Evolutionary conservation across 75 land plant species (phyloP).

Genomic region (Gnetum montanum): DNA sequence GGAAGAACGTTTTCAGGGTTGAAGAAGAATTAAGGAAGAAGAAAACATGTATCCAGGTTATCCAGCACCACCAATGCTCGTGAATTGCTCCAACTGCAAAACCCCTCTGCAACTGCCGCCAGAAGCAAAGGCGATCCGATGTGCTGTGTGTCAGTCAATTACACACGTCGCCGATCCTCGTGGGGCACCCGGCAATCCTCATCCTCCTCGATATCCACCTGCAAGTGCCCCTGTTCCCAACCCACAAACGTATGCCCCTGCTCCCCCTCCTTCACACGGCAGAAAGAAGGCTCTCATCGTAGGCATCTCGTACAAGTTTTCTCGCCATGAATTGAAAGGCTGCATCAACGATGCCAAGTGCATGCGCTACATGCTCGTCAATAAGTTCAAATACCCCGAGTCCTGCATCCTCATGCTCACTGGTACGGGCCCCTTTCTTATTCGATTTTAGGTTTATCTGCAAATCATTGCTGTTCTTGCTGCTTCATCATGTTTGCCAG

Average conservation of each 20-base stretch:
- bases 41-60: no score
- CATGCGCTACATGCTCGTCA: slow-evolving; percentile 67
- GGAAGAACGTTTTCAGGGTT: no score
- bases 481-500: no score
- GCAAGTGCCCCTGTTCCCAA: slow-evolving; percentile 26
- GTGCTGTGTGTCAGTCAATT: slow-evolving; percentile 58
- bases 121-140: slow-evolving; percentile 66
- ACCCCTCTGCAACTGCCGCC: slow-evolving; percentile 71
- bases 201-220: slow-evolving; percentile 6
- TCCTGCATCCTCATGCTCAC: slow-evolving; percentile 78
- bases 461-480: no score
- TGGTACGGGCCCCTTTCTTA: slow-evolving; percentile 24
- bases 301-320: slow-evolving; percentile 66
- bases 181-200: background rate
- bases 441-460: no score
- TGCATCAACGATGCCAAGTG: slow-evolving; percentile 95
- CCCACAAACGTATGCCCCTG: slow-evolving; percentile 43
- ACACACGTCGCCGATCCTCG: slow-evolving; percentile 42
- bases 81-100: slow-evolving; percentile 53
- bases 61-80: slow-evolving; percentile 45
- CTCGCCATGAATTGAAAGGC: slow-evolving; percentile 88
- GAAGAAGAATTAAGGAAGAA: no score
- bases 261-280: slow-evolving; percentile 44
- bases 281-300: slow-evolving; percentile 72
- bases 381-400: slow-evolving; percentile 75